phyloP scores from a whole-genome alignment of 78 protist species.

The Thecamonas trahens region DNA sequence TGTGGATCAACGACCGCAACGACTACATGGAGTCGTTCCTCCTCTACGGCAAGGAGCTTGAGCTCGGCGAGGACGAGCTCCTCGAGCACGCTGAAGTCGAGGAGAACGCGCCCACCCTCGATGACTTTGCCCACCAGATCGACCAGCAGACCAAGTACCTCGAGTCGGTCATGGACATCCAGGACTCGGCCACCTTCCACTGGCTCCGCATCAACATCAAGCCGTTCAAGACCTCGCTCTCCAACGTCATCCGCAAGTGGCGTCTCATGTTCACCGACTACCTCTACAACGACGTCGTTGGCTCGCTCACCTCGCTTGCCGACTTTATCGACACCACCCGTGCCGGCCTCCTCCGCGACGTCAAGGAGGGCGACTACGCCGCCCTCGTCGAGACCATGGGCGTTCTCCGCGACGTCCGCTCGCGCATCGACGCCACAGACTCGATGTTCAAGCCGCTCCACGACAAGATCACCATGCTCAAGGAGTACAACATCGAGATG shows the following conservation, averaged over 20 bases:
- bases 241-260: slow-evolving; percentile 33
- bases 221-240: slow-evolving; percentile 24
- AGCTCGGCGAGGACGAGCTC: not conserved
- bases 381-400: slow-evolving; percentile 38
- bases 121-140: slow-evolving; percentile 25
- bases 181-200: not conserved
- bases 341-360: slow-evolving; percentile 2
- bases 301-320: not conserved
- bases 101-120: slow-evolving; percentile 24
- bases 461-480: slow-evolving; percentile 31
- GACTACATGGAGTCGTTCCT: slow-evolving; percentile 12
- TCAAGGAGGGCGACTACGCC: slow-evolving; percentile 22
- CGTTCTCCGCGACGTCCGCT: slow-evolving; percentile 6
- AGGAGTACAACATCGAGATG: slow-evolving; percentile 3
- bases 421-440: slow-evolving; percentile 21
- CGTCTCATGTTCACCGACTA: slow-evolving; percentile 7
- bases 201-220: slow-evolving; percentile 43
- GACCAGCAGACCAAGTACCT: not conserved
- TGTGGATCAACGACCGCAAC: slow-evolving; percentile 23
- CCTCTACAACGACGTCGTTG: slow-evolving; percentile 2
- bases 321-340: not conserved
- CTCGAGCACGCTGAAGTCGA: not conserved
- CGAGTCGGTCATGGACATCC: slow-evolving; percentile 2
- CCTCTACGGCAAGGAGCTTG: not conserved
- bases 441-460: slow-evolving; percentile 27